Evolutionary conservation across 352 stramenopile genomes (phyloP).

Genomic region (Blastocystis sp.): DNA sequence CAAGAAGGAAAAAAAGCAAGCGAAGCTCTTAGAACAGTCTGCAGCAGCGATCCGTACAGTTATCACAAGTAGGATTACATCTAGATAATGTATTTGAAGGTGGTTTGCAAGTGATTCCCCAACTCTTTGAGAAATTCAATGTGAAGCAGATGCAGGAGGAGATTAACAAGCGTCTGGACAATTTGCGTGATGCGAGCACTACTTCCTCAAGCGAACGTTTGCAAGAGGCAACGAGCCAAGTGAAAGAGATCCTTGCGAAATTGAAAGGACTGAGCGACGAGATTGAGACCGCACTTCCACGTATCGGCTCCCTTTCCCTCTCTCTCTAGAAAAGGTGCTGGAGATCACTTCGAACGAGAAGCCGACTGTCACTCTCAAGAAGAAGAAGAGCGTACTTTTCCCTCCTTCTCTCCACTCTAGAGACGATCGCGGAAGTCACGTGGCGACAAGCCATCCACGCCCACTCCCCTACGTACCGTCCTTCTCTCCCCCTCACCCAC

Average conservation of each 20-base stretch:
- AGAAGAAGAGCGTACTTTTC: background rate
- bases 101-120: constrained; percentile 33
- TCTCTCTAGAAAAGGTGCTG: constrained; percentile 2
- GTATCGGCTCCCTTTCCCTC: background rate
- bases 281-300: background rate
- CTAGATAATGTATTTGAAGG: background rate
- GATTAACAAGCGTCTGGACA: background rate
- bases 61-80: background rate
- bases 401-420: background rate
- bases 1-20: background rate
- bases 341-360: constrained; percentile 53
- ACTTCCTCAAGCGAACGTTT: background rate
- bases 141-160: constrained; percentile 49
- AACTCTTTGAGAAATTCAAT: constrained; percentile 32
- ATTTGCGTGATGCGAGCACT: background rate
- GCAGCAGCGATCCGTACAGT: background rate
- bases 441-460: background rate
- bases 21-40: background rate
- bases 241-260: background rate
- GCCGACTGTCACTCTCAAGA: constrained; percentile 18
- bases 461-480: background rate
- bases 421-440: background rate
- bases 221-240: background rate
- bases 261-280: constrained; percentile 26
- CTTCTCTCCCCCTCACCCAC: background rate